A percentile compares a stretch with the other conserved stretches of the same genome.
phyloP scores from a whole-genome alignment of 2,329 filamentous ascomycete genomes.

The Trichoderma citrinoviride region DNA sequence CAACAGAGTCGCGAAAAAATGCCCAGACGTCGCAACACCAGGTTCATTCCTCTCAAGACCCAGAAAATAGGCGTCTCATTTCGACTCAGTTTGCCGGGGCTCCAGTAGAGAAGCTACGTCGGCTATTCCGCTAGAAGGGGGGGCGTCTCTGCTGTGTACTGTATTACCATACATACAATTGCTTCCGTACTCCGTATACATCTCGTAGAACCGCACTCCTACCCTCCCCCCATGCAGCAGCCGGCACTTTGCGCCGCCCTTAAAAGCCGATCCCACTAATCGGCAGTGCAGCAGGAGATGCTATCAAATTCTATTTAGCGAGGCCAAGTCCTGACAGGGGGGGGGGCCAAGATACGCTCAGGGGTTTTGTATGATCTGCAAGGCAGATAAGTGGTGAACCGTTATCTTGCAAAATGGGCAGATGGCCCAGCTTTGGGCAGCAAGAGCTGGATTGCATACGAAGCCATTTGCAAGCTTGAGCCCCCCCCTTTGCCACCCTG shows the following conservation, averaged over 20 bases:
- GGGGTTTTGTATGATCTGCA: conserved; percentile 7
- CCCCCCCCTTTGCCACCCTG: not conserved
- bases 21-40: not conserved
- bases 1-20: not conserved
- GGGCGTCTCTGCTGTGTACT: not conserved
- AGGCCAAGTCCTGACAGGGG: not conserved
- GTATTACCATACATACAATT: not conserved
- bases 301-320: conserved; percentile 2
- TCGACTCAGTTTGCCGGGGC: not conserved
- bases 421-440: too few species aligned
- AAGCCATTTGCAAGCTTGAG: not conserved
- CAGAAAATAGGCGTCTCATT: not conserved
- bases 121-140: not conserved
- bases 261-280: conserved; percentile 17
- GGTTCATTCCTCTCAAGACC: not conserved
- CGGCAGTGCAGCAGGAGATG: not conserved
- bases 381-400: not conserved
- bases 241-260: conserved; percentile 18
- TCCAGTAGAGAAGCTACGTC: not conserved
- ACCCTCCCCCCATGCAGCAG: too few species aligned
- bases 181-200: too few species aligned
- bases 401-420: not conserved
- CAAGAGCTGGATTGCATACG: not conserved
- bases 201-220: too few species aligned
- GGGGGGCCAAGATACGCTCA: not conserved